phyloP scores from a whole-genome alignment of 192 early-diverging fungal species.

The Coemansia sp. region DNA sequence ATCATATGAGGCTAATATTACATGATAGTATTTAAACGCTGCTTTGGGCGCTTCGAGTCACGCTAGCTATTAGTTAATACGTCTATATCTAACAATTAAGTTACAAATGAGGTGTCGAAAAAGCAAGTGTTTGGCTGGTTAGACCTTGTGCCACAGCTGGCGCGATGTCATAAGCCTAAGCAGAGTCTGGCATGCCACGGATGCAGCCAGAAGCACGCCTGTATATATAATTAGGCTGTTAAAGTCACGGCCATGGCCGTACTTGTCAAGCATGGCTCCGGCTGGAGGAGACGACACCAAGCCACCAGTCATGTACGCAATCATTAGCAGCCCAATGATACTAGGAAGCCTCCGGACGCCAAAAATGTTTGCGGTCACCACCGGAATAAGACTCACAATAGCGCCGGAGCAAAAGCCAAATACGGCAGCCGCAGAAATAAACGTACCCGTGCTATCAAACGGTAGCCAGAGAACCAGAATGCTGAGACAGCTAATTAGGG shows the following conservation, averaged over 20 bases:
- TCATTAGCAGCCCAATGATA: constrained; percentile 29
- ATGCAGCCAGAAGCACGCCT: constrained; percentile 14
- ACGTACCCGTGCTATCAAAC: constrained; percentile 14
- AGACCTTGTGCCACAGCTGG: constrained; percentile 4
- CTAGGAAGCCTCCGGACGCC: constrained; percentile 26
- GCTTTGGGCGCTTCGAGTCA: no score
- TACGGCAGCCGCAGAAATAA: constrained; percentile 15
- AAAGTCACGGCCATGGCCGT: constrained; percentile 15
- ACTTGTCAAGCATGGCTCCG: constrained; percentile 24
- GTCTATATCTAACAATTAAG: no score
- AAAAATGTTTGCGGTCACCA: constrained; percentile 31
- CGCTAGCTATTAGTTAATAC: no score
- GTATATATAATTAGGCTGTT: constrained; percentile 25
- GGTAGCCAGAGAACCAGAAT: constrained; percentile 35
- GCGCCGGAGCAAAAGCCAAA: constrained; percentile 36
- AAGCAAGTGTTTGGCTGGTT: neutral
- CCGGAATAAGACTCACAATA: constrained; percentile 31
- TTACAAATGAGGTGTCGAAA: neutral
- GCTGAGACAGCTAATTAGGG: constrained; percentile 13
- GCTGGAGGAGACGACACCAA: constrained; percentile 30
- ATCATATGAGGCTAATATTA: constrained; percentile 6
- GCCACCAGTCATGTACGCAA: constrained; percentile 15
- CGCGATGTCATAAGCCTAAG: constrained; percentile 6
- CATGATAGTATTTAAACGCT: neutral
- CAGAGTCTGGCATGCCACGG: neutral